Percentiles rank a stretch among this genome's conserved stretches.
Evolutionary conservation across 805 yeast genomes (phyloP).

Genomic region (Candida oleophila): DNA sequence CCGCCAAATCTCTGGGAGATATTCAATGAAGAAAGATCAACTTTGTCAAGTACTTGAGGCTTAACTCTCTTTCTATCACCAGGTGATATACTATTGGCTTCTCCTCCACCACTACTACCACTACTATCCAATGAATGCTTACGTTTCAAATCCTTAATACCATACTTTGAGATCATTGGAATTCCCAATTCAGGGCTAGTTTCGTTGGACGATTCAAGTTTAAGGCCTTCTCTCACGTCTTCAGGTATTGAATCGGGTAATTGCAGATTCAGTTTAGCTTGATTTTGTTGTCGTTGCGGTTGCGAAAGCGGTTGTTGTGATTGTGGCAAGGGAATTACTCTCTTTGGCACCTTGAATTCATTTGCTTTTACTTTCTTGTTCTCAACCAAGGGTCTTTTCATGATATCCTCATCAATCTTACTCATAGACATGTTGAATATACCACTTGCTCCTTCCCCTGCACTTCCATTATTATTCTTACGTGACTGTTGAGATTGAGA

Average conservation of each 20-base stretch:
- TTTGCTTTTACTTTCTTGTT: constrained; percentile 23
- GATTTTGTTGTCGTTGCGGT: background rate
- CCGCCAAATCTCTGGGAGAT: background rate
- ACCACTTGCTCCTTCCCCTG: constrained; percentile 28
- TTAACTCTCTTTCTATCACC: constrained; percentile 4
- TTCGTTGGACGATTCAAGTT: background rate
- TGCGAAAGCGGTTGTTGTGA: constrained; percentile 26
- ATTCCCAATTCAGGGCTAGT: constrained; percentile 2
- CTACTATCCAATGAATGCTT: constrained; percentile 3
- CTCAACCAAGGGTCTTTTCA: constrained; percentile 41
- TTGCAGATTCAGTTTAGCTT: background rate
- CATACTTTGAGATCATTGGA: constrained; percentile 1
- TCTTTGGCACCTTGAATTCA: constrained; percentile 43
- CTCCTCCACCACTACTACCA: background rate
- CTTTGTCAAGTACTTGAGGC: background rate
- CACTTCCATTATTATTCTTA: constrained; percentile 25
- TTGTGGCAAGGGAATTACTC: constrained; percentile 44
- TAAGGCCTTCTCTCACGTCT: background rate
- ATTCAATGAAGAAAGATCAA: background rate
- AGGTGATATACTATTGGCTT: background rate
- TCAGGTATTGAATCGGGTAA: background rate
- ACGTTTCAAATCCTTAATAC: background rate
- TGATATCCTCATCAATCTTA: constrained; percentile 41
- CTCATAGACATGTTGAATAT: constrained; percentile 33
- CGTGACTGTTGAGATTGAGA: constrained; percentile 66